Conservation (phyloP, 2,329 filamentous ascomycete genomes). For the Bipolaris bicolor region DNA sequence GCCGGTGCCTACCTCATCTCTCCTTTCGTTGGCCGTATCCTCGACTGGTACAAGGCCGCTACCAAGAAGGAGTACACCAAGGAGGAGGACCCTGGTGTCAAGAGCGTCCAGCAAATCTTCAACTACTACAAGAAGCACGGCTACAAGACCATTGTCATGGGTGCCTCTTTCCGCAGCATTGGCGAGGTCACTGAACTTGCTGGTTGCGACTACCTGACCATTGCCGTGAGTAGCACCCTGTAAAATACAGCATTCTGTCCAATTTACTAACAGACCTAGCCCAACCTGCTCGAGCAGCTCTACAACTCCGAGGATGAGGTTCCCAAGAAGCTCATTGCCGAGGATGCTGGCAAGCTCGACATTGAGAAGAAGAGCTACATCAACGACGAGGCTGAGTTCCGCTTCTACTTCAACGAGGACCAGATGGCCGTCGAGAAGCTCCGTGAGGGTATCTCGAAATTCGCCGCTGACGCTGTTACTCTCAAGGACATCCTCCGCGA, state of each 20-base stretch:
- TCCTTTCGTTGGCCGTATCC: slow-evolving; percentile 97
- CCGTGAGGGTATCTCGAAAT: slow-evolving; percentile 98
- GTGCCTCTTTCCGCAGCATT: slow-evolving; percentile 93
- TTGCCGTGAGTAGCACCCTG: slow-evolving; percentile 69
- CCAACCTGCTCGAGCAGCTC: slow-evolving; percentile 91
- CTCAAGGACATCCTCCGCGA: slow-evolving; percentile 89
- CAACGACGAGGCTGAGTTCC: slow-evolving; percentile 86
- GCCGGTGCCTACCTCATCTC: slow-evolving; percentile 97
- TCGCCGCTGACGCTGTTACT: slow-evolving; percentile 91
- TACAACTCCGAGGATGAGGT: slow-evolving; percentile 81
- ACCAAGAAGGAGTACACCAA: slow-evolving; percentile 92
- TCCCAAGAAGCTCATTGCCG: slow-evolving; percentile 88
- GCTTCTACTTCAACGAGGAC: slow-evolving; percentile 99
- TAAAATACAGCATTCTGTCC: neutral
- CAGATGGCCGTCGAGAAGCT: slow-evolving; percentile 99
- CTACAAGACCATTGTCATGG: slow-evolving; percentile 99
- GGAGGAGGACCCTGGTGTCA: slow-evolving; percentile 93
- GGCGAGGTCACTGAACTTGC: slow-evolving; percentile 98
- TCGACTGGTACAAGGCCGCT: slow-evolving; percentile 98
- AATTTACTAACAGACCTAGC: slow-evolving; percentile 57
- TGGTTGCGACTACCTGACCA: slow-evolving; percentile 98
- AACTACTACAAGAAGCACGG: slow-evolving; percentile 99
- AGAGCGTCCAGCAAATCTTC: slow-evolving; percentile 91
- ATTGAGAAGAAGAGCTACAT: slow-evolving; percentile 92
- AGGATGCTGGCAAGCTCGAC: slow-evolving; percentile 69